Evolutionary conservation across 768 basidiomycete genomes (phyloP).

Genomic region (Rhizopogon vinicolor): DNA sequence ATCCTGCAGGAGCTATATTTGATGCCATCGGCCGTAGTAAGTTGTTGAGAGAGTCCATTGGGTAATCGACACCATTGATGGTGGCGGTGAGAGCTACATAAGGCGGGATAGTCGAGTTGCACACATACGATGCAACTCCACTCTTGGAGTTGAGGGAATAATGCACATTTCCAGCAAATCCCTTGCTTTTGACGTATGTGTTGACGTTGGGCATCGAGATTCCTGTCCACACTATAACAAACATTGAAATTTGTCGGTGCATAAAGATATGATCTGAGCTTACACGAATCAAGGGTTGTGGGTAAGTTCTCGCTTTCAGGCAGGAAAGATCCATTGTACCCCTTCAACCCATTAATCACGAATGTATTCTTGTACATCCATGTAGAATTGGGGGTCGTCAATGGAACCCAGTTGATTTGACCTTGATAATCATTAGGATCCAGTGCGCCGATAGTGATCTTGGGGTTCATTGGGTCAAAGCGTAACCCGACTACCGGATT

Average conservation of each 20-base stretch:
- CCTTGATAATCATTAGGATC: constrained; percentile 18
- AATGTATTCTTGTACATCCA: constrained; percentile 17
- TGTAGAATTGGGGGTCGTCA: constrained; percentile 14
- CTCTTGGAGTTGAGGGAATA: background rate
- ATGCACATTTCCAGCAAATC: background rate
- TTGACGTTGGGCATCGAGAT: background rate
- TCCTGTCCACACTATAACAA: background rate
- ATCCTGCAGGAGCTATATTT: background rate
- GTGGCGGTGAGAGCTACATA: constrained; percentile 15
- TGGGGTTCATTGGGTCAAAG: constrained; percentile 19
- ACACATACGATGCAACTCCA: constrained; percentile 10
- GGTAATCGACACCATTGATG: constrained; percentile 23
- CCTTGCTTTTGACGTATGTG: background rate
- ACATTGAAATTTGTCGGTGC: background rate
- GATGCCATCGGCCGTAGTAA: constrained; percentile 8
- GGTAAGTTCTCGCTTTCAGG: constrained; percentile 11
- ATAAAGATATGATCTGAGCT: background rate
- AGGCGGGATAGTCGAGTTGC: constrained; percentile 12
- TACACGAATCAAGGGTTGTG: constrained; percentile 22
- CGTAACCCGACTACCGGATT: constrained; percentile 17
- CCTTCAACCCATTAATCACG: constrained; percentile 23
- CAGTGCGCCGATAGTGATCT: constrained; percentile 21
- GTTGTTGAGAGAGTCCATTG: constrained; percentile 15
- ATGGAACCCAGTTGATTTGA: constrained; percentile 15
- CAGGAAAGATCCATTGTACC: constrained; percentile 23